Conservation (phyloP, 768 basidiomycete genomes). For the Boletus reticuloceps region DNA sequence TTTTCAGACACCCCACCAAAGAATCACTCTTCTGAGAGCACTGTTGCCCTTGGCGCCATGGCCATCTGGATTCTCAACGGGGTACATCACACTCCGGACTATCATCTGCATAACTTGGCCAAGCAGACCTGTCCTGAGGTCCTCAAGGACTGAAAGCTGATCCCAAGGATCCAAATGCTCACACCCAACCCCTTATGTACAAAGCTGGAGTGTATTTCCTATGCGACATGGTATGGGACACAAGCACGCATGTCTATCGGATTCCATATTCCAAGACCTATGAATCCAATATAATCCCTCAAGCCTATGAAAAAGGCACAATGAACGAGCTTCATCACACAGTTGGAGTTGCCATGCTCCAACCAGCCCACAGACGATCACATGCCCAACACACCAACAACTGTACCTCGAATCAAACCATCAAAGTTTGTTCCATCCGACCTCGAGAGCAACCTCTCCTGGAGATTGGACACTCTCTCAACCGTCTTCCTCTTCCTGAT, state of each 20-base stretch:
- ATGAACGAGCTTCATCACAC: background rate
- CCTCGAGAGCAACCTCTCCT: background rate
- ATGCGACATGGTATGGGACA: background rate
- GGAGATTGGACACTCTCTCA: background rate
- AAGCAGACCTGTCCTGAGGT: background rate
- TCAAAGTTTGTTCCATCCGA: background rate
- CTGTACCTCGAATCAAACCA: no score
- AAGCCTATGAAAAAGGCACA: background rate
- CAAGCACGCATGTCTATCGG: background rate
- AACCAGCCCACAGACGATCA: no score
- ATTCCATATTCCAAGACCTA: background rate
- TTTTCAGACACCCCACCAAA: background rate
- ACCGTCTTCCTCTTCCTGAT: background rate
- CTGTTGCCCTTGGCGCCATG: conserved; percentile 1
- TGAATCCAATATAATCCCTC: background rate
- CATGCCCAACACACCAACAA: no score
- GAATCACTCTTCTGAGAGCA: background rate
- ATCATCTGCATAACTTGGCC: background rate
- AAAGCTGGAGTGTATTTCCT: conserved; percentile 3
- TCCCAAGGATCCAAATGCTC: background rate
- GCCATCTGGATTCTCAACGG: conserved; percentile 7
- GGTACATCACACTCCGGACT: background rate
- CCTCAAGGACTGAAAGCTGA: background rate
- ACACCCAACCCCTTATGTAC: conserved; percentile 1
- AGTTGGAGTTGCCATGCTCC: no score